phyloP scores from a whole-genome alignment of 768 basidiomycete species.

The Calocera cornea region DNA sequence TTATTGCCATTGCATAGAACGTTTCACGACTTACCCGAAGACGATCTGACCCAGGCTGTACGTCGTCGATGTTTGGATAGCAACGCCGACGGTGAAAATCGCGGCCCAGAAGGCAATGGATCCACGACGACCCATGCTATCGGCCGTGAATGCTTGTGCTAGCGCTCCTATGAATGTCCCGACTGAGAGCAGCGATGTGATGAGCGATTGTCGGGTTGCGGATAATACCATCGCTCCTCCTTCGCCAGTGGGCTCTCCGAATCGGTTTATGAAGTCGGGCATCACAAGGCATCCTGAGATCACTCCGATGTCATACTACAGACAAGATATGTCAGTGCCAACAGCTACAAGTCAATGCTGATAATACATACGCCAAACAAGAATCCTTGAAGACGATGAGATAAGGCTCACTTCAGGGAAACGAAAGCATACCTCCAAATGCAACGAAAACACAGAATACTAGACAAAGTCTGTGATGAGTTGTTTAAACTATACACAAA shows the following conservation, averaged over 20 bases:
- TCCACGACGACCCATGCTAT: constrained; percentile 54
- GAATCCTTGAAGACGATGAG: not conserved
- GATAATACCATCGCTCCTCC: constrained; percentile 41
- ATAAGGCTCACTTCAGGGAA: not conserved
- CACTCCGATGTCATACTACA: constrained; percentile 54
- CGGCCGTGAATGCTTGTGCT: constrained; percentile 59
- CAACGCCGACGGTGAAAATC: constrained; percentile 56
- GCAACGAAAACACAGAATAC: not conserved
- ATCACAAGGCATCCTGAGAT: constrained; percentile 72
- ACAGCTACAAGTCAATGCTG: not conserved
- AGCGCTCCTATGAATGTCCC: constrained; percentile 39
- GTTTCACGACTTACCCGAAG: constrained; percentile 27
- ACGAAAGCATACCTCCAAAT: not conserved
- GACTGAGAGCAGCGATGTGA: constrained; percentile 62
- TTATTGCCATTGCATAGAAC: no score
- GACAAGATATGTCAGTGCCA: not conserved
- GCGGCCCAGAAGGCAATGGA: constrained; percentile 65
- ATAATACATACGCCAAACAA: not conserved
- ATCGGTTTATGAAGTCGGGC: constrained; percentile 59
- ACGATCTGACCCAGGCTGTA: constrained; percentile 51
- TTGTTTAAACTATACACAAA: not conserved
- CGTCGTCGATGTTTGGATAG: constrained; percentile 53
- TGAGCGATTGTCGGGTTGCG: constrained; percentile 55
- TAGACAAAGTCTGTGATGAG: not conserved
- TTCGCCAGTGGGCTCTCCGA: constrained; percentile 37